These are phyloP conservation scores for Jamesozyma hellenica DNA, from an alignment of 805 yeast genomes.

Conservation along the genomic window DNA sequence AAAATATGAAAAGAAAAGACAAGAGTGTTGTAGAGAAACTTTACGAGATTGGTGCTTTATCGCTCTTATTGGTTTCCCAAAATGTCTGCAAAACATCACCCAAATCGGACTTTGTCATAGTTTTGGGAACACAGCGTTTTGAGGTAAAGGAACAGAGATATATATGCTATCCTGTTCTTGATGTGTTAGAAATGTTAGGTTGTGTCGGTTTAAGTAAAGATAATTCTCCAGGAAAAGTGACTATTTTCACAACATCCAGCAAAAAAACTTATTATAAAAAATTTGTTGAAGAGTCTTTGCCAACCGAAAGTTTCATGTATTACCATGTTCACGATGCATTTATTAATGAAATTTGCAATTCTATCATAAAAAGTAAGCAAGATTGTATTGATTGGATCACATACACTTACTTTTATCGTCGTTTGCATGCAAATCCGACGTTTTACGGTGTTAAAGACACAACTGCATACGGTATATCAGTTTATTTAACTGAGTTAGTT, in stretches of 20 bases:
- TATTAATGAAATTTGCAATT: constrained; percentile 61
- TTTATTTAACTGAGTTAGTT: constrained; percentile 71
- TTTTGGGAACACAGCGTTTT: constrained; percentile 60
- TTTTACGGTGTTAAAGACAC: constrained; percentile 70
- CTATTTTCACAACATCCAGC: constrained; percentile 47
- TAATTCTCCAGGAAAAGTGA: constrained; percentile 32
- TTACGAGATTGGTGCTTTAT: constrained; percentile 40
- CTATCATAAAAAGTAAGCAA: constrained; percentile 56
- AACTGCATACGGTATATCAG: constrained; percentile 62
- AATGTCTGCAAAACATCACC: constrained; percentile 47
- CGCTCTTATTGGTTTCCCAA: constrained; percentile 50
- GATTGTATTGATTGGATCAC: constrained; percentile 90
- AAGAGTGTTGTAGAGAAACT: constrained; percentile 43
- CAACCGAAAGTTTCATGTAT: constrained; percentile 70
- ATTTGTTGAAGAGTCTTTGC: constrained; percentile 64
- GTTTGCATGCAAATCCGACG: constrained; percentile 76
- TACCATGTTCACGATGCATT: constrained; percentile 54
- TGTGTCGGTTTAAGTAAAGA: constrained; percentile 25
- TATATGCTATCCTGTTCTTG: constrained; percentile 56
- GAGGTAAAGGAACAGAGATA: constrained; percentile 68
- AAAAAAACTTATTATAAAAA: constrained; percentile 56
- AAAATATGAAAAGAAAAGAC: constrained; percentile 49
- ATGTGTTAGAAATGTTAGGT: constrained; percentile 57
- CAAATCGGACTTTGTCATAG: constrained; percentile 42
- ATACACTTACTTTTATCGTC: constrained; percentile 68